Evolutionary conservation across 441 rosid species (phyloP).

Genomic region (Daphne laureola): DNA sequence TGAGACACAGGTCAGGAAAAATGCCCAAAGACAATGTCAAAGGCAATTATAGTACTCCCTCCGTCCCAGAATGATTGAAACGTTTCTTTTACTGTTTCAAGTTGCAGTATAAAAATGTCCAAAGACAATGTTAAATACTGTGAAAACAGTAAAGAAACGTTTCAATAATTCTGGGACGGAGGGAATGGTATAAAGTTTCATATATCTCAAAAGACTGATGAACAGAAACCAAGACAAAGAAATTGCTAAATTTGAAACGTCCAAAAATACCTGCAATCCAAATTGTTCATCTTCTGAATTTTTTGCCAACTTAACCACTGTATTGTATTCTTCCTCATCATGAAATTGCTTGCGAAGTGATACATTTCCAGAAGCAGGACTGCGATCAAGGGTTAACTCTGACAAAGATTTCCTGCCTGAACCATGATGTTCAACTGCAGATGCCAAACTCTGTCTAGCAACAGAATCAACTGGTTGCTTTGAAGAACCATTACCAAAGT

Average conservation of each 20-base stretch:
- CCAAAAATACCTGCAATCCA: slow-evolving; percentile 31
- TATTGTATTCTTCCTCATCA: slow-evolving; percentile 51
- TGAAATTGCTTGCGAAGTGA: slow-evolving; percentile 78
- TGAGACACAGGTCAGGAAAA: too few species aligned
- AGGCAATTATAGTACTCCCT: too few species aligned
- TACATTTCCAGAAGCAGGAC: slow-evolving; percentile 55
- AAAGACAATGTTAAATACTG: too few species aligned
- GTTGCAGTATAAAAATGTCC: too few species aligned
- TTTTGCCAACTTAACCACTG: slow-evolving; percentile 35
- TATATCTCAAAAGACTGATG: background rate
- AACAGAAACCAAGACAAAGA: background rate
- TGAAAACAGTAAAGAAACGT: too few species aligned
- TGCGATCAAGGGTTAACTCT: slow-evolving; percentile 52
- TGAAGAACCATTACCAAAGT: slow-evolving; percentile 46
- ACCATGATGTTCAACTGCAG: slow-evolving; percentile 73
- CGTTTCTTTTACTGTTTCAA: too few species aligned
- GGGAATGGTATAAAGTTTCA: slow-evolving; percentile 1
- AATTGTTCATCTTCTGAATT: slow-evolving; percentile 45
- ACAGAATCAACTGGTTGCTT: slow-evolving; percentile 51
- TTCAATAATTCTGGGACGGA: too few species aligned
- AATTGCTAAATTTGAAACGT: slow-evolving; percentile 6
- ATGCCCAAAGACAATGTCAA: too few species aligned
- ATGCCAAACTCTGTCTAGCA: slow-evolving; percentile 64
- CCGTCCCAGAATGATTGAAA: too few species aligned
- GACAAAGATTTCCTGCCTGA: slow-evolving; percentile 90